A percentile compares a stretch with the other conserved stretches of the same genome.
These are phyloP conservation scores for Podospora appendiculata DNA, from an alignment of 495 filamentous ascomycete genomes.

Conservation along the genomic window DNA sequence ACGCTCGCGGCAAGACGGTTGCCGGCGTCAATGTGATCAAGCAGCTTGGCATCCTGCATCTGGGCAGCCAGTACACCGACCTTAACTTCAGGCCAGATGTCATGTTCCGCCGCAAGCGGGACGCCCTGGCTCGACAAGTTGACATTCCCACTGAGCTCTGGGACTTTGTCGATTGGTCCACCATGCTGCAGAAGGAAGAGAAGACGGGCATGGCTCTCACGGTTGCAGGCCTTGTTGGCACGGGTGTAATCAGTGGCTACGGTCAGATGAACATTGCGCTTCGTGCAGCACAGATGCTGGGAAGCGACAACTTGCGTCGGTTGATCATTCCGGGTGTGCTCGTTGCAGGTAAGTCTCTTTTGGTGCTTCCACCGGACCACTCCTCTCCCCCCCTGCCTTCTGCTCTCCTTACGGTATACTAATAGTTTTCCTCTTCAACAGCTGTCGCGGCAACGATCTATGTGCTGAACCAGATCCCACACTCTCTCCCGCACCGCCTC, in stretches of 20 bases:
- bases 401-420: constrained; percentile 8
- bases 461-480: constrained; percentile 75
- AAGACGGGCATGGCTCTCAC: constrained; percentile 93
- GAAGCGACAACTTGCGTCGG: constrained; percentile 73
- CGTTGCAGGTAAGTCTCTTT: constrained; percentile 57
- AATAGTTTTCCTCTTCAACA: constrained; percentile 22
- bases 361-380: background rate
- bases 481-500: constrained; percentile 80
- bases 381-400: background rate
- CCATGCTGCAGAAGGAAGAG: constrained; percentile 82
- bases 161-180: constrained; percentile 87
- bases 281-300: constrained; percentile 69
- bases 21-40: constrained; percentile 82
- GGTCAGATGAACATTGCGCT: constrained; percentile 85
- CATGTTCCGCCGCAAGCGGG: constrained; percentile 82
- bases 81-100: constrained; percentile 80
- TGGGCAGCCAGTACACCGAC: constrained; percentile 76
- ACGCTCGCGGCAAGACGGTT: constrained; percentile 70
- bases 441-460: constrained; percentile 68
- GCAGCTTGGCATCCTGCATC: constrained; percentile 76
- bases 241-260: constrained; percentile 70
- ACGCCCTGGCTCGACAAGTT: constrained; percentile 73
- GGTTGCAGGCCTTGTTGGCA: constrained; percentile 76
- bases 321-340: constrained; percentile 76
- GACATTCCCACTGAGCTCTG: constrained; percentile 78